A percentile compares a stretch with the other conserved stretches of the same genome.
Evolutionary conservation across 2,329 filamentous ascomycete species (phyloP).

Genomic region (Trichothecium sympodiale): DNA sequence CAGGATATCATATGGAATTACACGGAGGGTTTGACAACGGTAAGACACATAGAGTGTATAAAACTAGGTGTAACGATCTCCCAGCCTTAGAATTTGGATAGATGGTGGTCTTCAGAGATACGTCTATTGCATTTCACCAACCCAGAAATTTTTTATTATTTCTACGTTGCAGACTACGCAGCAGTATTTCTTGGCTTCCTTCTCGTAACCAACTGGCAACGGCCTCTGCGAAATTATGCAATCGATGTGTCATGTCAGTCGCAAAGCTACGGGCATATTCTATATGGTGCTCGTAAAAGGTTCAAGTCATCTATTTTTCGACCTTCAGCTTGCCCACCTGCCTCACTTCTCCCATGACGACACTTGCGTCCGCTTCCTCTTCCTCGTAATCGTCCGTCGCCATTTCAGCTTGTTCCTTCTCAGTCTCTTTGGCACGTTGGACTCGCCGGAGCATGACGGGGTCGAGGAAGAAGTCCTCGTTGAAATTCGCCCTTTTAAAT

Average conservation of each 20-base stretch:
- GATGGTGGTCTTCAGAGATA: conserved; percentile 35
- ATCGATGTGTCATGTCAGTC: too few relatives aligned
- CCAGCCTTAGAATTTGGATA: conserved; percentile 45
- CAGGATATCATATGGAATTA: too few relatives aligned
- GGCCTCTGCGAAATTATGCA: too few relatives aligned
- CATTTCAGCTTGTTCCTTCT: conserved; percentile 27
- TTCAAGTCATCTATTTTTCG: too few relatives aligned
- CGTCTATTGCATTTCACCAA: too few relatives aligned
- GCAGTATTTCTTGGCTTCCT: too few relatives aligned
- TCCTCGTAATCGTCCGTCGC: conserved; percentile 20
- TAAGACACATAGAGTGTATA: conserved; percentile 15
- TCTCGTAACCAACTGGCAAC: too few relatives aligned
- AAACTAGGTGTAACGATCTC: too few relatives aligned
- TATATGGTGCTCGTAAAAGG: too few relatives aligned
- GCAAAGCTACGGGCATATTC: too few relatives aligned
- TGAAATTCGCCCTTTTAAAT: conserved; percentile 26
- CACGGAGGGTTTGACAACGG: too few relatives aligned
- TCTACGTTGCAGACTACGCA: background rate
- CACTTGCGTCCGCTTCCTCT: conserved; percentile 12
- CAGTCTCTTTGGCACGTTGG: conserved; percentile 36
- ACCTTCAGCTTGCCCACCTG: too few relatives aligned
- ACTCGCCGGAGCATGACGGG: conserved; percentile 46
- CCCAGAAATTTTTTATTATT: conserved; percentile 4
- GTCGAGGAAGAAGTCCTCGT: conserved; percentile 44
- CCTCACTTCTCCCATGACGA: conserved; percentile 1